phyloP scores from a whole-genome alignment of 441 rosid genomes.

The Populus trichocarpa region DNA sequence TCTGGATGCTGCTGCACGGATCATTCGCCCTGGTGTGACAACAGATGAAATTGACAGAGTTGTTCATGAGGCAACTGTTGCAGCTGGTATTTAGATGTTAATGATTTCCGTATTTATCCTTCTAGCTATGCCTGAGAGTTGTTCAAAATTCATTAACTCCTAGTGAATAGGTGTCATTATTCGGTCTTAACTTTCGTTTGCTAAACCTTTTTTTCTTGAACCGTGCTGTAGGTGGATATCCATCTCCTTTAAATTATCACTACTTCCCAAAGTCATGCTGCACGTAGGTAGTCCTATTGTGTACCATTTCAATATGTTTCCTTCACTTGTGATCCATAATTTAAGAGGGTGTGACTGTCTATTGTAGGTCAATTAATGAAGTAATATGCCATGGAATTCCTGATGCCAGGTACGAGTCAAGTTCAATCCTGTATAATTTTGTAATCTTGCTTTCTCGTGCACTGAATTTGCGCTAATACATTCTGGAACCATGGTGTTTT shows the following conservation, averaged over 20 bases:
- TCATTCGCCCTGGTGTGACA: constrained; percentile 78
- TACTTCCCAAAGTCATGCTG: constrained; percentile 99
- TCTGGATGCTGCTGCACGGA: constrained; percentile 82
- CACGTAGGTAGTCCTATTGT: constrained; percentile 80
- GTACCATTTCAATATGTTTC: constrained; percentile 4
- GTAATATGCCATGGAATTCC: constrained; percentile 99
- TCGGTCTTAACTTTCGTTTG: neutral
- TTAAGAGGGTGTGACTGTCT: constrained; percentile 17
- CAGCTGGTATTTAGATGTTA: constrained; percentile 55
- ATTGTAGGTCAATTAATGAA: constrained; percentile 90
- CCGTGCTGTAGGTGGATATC: constrained; percentile 77
- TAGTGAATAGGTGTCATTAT: neutral
- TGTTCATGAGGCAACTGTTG: constrained; percentile 83
- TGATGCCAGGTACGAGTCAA: constrained; percentile 69
- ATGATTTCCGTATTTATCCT: neutral
- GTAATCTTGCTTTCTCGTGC: neutral
- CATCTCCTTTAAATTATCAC: constrained; percentile 94
- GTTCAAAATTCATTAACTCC: neutral
- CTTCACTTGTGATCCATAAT: constrained; percentile 12
- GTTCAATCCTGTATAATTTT: neutral
- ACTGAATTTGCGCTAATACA: neutral
- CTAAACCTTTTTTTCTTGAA: constrained; percentile 17
- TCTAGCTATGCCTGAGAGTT: neutral
- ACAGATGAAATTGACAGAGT: constrained; percentile 96
- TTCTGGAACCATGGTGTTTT: neutral